phyloP scores from a whole-genome alignment of 1,284 basidiomycete species.

The Tausonia pullulans region DNA sequence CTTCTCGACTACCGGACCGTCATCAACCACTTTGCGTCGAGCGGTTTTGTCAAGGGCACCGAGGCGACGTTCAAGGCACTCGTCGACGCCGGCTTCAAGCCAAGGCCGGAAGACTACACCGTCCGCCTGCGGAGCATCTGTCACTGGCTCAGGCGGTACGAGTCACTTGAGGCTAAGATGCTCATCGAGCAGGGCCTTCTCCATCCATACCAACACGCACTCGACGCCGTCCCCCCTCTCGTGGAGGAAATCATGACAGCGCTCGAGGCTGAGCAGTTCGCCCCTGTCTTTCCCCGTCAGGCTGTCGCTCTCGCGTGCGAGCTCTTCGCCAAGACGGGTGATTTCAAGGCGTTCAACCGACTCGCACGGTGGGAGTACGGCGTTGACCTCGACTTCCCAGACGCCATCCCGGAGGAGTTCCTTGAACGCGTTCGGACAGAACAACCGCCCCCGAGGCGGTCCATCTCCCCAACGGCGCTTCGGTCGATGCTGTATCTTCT shows the following conservation, averaged over 20 bases:
- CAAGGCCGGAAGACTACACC: neutral
- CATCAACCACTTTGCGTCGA: conserved; percentile 4
- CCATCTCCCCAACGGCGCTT: neutral
- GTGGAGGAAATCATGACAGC: conserved; percentile 8
- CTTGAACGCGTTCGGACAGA: conserved; percentile 3
- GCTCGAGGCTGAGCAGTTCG: neutral
- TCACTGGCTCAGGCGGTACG: conserved; percentile 5
- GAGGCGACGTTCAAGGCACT: conserved; percentile 6
- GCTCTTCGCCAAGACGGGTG: conserved; percentile 1
- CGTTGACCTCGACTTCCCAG: conserved; percentile 14
- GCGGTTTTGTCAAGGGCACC: conserved; percentile 8
- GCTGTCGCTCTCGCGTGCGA: conserved; percentile 9
- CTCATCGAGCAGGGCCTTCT: neutral
- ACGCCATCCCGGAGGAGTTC: conserved; percentile 16
- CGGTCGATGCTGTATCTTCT: neutral
- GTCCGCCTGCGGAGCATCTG: conserved; percentile 1
- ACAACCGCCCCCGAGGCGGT: neutral
- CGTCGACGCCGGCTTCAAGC: conserved; percentile 1
- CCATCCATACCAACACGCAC: neutral
- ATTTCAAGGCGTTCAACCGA: conserved; percentile 7
- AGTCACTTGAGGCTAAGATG: neutral
- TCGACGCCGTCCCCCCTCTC: conserved; percentile 1
- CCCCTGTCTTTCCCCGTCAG: neutral
- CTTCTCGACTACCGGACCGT: conserved; percentile 4
- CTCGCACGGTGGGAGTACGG: conserved; percentile 14